A percentile compares a stretch with the other conserved stretches of the same genome.
phyloP scores from a whole-genome alignment of 2,329 filamentous ascomycete species.

The Periconia digitata region DNA sequence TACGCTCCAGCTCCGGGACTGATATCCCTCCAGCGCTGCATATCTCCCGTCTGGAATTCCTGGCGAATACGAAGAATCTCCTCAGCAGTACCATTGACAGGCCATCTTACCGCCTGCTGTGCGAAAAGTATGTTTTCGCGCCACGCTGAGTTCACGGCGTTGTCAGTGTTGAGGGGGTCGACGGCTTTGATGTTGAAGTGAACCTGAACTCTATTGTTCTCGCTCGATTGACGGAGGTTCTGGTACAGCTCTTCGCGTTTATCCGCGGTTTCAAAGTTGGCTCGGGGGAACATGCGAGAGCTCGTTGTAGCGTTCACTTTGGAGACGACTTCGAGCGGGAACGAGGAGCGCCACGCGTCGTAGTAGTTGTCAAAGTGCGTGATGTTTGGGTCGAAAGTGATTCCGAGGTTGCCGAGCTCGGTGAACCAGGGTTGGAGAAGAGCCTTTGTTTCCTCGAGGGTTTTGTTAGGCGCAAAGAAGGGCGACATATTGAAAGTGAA shows the following conservation, averaged over 20 bases:
- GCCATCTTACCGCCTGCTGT: slow-evolving; percentile 38
- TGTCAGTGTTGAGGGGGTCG: slow-evolving; percentile 30
- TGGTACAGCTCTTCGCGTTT: slow-evolving; percentile 35
- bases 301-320: slow-evolving; percentile 37
- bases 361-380: slow-evolving; percentile 36
- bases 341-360: slow-evolving; percentile 36
- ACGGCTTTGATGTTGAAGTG: slow-evolving; percentile 41
- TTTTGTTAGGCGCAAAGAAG: slow-evolving; percentile 39
- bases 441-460: slow-evolving; percentile 29
- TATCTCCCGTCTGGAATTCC: slow-evolving; percentile 29
- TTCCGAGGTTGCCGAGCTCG: slow-evolving; percentile 28
- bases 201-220: slow-evolving; percentile 37
- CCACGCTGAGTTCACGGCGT: slow-evolving; percentile 36
- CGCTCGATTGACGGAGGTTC: slow-evolving; percentile 32
- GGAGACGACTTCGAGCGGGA: slow-evolving; percentile 36
- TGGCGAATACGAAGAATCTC: slow-evolving; percentile 27
- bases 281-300: slow-evolving; percentile 36
- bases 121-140: slow-evolving; percentile 26
- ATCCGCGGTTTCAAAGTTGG: slow-evolving; percentile 34
- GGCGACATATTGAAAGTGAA: slow-evolving; percentile 37
- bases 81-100: slow-evolving; percentile 28
- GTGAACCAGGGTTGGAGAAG: slow-evolving; percentile 37
- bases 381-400: slow-evolving; percentile 37
- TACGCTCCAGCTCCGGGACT: slow-evolving; percentile 32
- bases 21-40: slow-evolving; percentile 37